Evolutionary conservation across 352 stramenopile species (phyloP), one percentile per base, ranked within the genome.

Genomic region (Thalassiosira hispida): DNA sequence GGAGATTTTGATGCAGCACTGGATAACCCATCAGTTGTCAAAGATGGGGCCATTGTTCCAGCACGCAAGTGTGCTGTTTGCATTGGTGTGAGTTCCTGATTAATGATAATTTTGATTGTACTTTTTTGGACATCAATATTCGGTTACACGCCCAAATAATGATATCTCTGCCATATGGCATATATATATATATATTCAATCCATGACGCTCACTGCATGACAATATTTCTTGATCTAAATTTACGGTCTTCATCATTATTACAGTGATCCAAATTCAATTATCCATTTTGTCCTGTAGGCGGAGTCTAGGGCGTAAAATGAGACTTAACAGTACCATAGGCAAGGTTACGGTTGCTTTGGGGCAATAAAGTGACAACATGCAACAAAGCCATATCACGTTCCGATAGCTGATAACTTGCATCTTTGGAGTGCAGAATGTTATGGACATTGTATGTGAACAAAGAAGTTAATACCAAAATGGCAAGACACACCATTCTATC

Each of bases 21-120:
- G 35, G 59, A 68, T 53, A 68, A 68, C 40, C 59, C 59, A 31
- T 53, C 49, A 18, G 29, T 68, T 52, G 59, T 55, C 8, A 56
- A 8, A 38, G 59, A 68, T 68, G 35, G 33, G 16, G 31, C 14
- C 7, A 68, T 68, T 38, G 59, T 68, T 68, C 31, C 59, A 1
- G 59, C 59, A 18, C 16, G 57, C 12, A 68, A 56, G 31, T 56
- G 59, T 53, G 59, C 59, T 52, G 59, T 68, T 47, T 68, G 59
- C n/a, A 68, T 68, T 33, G 59, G 59, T 22, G 59, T 68, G 59
- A 68, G 38, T 68, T 62, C 0, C 3, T 18, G 0, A n/a, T 49
- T 12, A 35, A 8, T 44, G 53, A 33, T 5, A 22, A 6, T 25
- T 1, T 64, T 64, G 9, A 22, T 29, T 64, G 18, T 49, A 4